These are phyloP conservation scores for Thalassiosira hispida DNA, from an alignment of 352 stramenopile species.

Conservation along the genomic window DNA sequence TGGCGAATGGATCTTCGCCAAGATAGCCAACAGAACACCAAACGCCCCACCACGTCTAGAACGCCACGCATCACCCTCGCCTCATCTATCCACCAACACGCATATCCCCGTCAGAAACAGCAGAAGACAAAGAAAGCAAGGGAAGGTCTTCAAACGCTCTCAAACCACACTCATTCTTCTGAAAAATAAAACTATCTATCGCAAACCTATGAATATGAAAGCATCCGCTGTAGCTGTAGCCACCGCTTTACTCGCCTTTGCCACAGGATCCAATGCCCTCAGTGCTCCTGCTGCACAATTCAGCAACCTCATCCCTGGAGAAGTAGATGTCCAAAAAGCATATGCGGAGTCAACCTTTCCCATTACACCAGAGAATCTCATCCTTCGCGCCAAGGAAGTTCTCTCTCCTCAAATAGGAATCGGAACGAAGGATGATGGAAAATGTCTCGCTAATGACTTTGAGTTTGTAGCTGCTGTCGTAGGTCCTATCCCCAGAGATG, in stretches of 20 bases:
- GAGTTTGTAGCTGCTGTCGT: slow-evolving; percentile 81
- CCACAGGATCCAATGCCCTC: not conserved
- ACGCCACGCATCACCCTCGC: no score
- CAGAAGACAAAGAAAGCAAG: no score
- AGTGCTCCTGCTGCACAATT: not conserved
- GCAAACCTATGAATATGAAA: no score
- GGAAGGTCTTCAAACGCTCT: no score
- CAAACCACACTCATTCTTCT: no score
- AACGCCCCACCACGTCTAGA: no score
- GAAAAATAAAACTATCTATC: no score
- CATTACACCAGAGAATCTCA: slow-evolving; percentile 62
- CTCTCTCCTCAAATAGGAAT: slow-evolving; percentile 51
- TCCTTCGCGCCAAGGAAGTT: slow-evolving; percentile 64
- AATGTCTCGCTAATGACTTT: slow-evolving; percentile 82
- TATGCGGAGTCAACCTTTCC: slow-evolving; percentile 59
- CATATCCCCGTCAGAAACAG: no score
- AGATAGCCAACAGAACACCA: no score
- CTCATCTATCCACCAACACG: no score
- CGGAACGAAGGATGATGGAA: slow-evolving; percentile 68
- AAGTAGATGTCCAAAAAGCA: slow-evolving; percentile 14
- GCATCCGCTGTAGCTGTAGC: not conserved
- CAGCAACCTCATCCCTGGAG: slow-evolving; percentile 20
- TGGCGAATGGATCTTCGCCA: no score
- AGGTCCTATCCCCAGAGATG: slow-evolving; percentile 68
- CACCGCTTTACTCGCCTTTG: not conserved